A percentile compares a stretch with the other conserved stretches of the same genome.
These are phyloP conservation scores for Tilletiopsis washingtonensis DNA, from an alignment of 1,284 basidiomycete species.

Conservation along the genomic window DNA sequence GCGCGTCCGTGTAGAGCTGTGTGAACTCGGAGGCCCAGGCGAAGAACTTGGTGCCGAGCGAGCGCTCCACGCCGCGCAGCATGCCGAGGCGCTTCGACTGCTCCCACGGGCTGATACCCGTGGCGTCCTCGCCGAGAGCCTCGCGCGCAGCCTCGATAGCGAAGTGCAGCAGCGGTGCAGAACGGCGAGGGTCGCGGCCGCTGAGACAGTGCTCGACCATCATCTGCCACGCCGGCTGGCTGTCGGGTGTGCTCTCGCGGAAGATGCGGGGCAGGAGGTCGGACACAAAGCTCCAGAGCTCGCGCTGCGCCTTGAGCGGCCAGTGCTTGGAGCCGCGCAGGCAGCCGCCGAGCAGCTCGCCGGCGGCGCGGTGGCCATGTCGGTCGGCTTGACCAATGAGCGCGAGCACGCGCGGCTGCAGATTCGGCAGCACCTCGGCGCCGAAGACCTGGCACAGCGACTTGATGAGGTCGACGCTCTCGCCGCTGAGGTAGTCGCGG, in stretches of 20 bases:
- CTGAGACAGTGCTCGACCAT: conserved; percentile 55
- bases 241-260: conserved; percentile 52
- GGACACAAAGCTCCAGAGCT: conserved; percentile 73
- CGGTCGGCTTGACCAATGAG: conserved; percentile 63
- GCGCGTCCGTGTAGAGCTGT: conserved; percentile 33
- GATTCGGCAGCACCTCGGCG: conserved; percentile 53
- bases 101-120: conserved; percentile 25
- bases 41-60: conserved; percentile 23
- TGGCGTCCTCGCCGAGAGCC: conserved; percentile 24
- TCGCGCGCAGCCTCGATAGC: conserved; percentile 20
- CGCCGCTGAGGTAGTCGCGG: conserved; percentile 34
- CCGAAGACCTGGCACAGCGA: conserved; percentile 56
- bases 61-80: conserved; percentile 20
- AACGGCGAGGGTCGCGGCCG: conserved; percentile 77
- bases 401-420: conserved; percentile 58
- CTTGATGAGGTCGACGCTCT: conserved; percentile 52
- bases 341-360: conserved; percentile 73
- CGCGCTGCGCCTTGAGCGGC: conserved; percentile 58
- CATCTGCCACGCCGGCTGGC: conserved; percentile 49
- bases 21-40: conserved; percentile 30
- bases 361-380: conserved; percentile 83
- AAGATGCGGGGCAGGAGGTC: conserved; percentile 65
- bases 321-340: conserved; percentile 79
- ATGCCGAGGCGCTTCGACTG: conserved; percentile 55
- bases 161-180: conserved; percentile 65